A percentile compares a stretch with the other conserved stretches of the same genome.
phyloP scores from a whole-genome alignment of 129 eudicot genomes.

The Lonicera japonica region DNA sequence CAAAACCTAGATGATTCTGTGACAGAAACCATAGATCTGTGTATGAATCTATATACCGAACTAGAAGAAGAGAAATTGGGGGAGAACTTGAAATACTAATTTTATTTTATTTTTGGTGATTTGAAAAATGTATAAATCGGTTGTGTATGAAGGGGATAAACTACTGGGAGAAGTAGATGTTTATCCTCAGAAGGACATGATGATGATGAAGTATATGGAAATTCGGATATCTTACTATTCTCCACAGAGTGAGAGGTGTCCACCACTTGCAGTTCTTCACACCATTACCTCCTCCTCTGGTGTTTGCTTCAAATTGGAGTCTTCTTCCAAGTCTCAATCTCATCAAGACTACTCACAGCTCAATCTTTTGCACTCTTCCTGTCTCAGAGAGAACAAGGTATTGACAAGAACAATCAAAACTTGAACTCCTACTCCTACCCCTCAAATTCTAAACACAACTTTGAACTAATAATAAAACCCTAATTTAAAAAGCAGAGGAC shows the following conservation, averaged over 20 bases:
- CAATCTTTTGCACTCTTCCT: constrained; percentile 61
- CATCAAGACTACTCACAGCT: constrained; percentile 62
- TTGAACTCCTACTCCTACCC: no score
- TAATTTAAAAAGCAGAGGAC: constrained; percentile 2
- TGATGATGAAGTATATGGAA: constrained; percentile 37
- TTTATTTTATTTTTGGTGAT: background rate
- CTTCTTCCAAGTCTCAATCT: constrained; percentile 27
- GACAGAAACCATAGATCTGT: constrained; percentile 23
- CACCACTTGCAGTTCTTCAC: constrained; percentile 92
- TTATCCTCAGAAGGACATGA: constrained; percentile 28
- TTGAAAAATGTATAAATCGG: constrained; percentile 50
- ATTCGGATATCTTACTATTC: constrained; percentile 66
- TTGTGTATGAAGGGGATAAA: constrained; percentile 71
- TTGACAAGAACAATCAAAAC: background rate
- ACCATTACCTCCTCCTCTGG: constrained; percentile 53
- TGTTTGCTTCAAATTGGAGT: constrained; percentile 80
- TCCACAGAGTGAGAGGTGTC: constrained; percentile 81
- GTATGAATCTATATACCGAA: constrained; percentile 18
- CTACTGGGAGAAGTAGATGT: constrained; percentile 70
- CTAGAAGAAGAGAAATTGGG: constrained; percentile 15
- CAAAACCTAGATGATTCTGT: no score
- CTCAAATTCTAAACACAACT: no score
- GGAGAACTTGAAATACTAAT: background rate
- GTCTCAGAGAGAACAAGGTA: constrained; percentile 99
- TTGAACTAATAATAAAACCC: constrained; percentile 1